These are phyloP conservation scores for Leucosporidium yakuticum DNA, from an alignment of 768 basidiomycete species.

Conservation along the genomic window DNA sequence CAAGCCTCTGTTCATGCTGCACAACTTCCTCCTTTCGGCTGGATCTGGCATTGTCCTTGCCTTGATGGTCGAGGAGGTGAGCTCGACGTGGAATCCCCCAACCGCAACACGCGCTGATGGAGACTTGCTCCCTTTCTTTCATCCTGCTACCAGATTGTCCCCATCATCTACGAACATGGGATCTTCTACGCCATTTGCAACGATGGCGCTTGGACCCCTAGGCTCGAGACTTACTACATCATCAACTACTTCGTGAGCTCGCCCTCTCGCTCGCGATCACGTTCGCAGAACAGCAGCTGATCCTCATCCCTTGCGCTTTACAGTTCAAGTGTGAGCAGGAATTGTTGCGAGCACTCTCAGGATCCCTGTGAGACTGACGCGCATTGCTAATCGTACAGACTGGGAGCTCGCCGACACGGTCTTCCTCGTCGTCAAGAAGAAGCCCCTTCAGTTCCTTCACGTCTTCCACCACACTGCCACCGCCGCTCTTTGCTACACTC, in stretches of 20 bases:
- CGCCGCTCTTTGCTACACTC: constrained; percentile 85
- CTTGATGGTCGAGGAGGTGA: constrained; percentile 87
- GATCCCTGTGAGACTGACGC: not conserved
- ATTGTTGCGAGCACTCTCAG: not conserved
- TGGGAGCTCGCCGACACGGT: constrained; percentile 92
- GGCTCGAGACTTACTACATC: constrained; percentile 91
- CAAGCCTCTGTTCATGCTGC: constrained; percentile 49
- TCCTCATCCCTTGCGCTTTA: not conserved
- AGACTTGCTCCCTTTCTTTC: constrained; percentile 6
- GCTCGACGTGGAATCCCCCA: not conserved
- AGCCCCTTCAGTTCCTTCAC: constrained; percentile 85
- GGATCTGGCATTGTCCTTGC: constrained; percentile 77
- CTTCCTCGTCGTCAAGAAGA: constrained; percentile 97
- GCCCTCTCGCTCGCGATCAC: not conserved
- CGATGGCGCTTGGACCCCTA: constrained; percentile 69
- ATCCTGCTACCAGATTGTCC: constrained; percentile 46
- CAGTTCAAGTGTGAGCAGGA: constrained; percentile 27
- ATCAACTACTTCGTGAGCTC: constrained; percentile 95
- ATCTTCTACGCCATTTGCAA: constrained; percentile 72
- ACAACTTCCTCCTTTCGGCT: constrained; percentile 79
- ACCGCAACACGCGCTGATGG: not conserved
- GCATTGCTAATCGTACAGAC: constrained; percentile 48
- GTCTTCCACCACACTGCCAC: constrained; percentile 99
- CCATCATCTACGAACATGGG: constrained; percentile 66
- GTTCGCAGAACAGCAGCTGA: not conserved